Evolutionary conservation across 129 eudicot genomes (phyloP).

Genomic region (Artemisia tridentata): DNA sequence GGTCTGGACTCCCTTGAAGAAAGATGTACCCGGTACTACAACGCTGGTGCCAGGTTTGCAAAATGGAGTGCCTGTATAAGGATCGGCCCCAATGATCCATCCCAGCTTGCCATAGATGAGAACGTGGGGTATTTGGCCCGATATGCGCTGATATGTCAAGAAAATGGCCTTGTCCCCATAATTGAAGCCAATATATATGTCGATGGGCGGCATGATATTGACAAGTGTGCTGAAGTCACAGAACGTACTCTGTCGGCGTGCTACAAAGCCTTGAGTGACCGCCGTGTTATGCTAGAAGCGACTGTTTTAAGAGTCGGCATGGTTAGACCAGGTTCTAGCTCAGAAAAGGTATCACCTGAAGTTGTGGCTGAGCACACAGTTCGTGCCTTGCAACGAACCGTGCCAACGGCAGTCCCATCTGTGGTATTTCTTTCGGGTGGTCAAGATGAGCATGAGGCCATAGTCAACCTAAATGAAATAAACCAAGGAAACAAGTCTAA

Average conservation of each 20-base stretch:
- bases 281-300: background rate
- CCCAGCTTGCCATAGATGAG: background rate
- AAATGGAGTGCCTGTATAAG: too few species aligned
- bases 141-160: background rate
- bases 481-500: too few species aligned
- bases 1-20: too few species aligned
- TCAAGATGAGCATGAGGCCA: too few species aligned
- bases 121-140: background rate
- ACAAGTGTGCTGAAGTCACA: background rate
- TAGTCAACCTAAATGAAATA: too few species aligned
- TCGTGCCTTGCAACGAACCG: too few species aligned
- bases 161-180: background rate
- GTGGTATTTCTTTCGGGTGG: too few species aligned
- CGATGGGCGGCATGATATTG: background rate
- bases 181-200: background rate
- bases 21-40: too few species aligned
- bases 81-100: background rate
- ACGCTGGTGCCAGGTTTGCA: too few species aligned
- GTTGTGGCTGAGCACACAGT: too few species aligned
- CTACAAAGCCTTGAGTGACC: background rate
- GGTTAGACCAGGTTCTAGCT: background rate
- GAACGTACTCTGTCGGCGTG: background rate
- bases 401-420: too few species aligned
- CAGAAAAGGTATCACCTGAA: background rate
- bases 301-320: background rate